Evolutionary conservation across 2,329 filamentous ascomycete species (phyloP), one percentile per base, ranked within the genome.

Genomic region (Grosmannia clavigera): DNA sequence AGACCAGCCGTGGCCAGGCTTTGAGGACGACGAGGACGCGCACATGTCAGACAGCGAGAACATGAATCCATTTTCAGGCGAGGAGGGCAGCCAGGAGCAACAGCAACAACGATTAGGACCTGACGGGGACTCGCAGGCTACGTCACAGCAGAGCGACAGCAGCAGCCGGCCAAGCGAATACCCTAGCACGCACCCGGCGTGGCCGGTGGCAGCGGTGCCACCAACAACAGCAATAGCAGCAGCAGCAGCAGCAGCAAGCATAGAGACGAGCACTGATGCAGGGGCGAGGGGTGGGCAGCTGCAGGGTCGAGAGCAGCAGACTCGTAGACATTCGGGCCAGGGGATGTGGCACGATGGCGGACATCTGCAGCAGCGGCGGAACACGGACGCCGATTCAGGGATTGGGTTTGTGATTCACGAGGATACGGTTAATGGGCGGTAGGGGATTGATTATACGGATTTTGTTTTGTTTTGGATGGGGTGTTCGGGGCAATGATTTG

Each of bases 151-250:
- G n/a, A 55, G 40, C 29, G 52, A 11, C 22, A 25, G 27, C 46
- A 82, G 79, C 66, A 80, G 78, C 67, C 74, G 75, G 64, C 81
- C 81, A 1, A 80, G 76, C 22, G 81, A 83, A 65, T 83, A 83
- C 64, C 76, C 79, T 6, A 81, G 76, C 66, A 81, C 75, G 14
- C 76, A 78, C 62, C 72, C 68, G 19, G 71, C 72, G 25, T 52
- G 48, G 57, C 48, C 57, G n/a, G 56, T 38, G n/a, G 29, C 19
- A 29, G 46, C n/a, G 10, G 29, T 5, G 19, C 16, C 43, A 2
- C 10, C 16, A 22, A 19, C 38, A 12, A 5, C 3, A 9, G 25
- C 22, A 3, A n/a, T n/a, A 10, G 33, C 22, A 16, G 19, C 31
- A 38, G 31, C 7, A 19, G 5, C 31, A 38, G 31, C 7, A 19